Base-by-base conservation (phyloP, 371 early-diverging fungal genomes). In the Mortierella sp. region DNA sequence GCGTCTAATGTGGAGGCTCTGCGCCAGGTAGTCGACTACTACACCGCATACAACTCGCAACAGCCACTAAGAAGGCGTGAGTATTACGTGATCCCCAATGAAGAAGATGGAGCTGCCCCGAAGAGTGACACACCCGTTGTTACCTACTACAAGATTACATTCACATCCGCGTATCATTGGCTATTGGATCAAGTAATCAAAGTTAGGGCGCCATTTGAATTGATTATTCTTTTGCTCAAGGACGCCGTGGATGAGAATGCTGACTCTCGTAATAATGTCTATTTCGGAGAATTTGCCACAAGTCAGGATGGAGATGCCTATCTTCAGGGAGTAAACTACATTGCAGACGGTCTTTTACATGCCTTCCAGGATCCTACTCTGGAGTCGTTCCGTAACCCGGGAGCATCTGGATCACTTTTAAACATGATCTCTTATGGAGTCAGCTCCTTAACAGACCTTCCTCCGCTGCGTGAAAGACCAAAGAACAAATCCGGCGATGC, bases 1-100 rank as follows among this genome's bases (percentile, higher is more conserved):
- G 81, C 81, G 4, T 81, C 81, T n/a, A 81, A 81, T 50, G 69
- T 81, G 10, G 81, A 81, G 9, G 81, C 81, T 10, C 58, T 81
- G 65, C 75, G 81, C n/a, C 81, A 81, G n/a, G 81, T 81, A 10
- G 81, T 81, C n/a, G 76, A 81, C n/a, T 59, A 75, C 28, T 81
- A 81, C 63, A 81, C 81, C 6, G 81, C 72, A 24, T 81, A 75
- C 66, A 81, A 81, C 45, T 65, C 69, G 6, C 81, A 81, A 47
- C 68, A 58, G 48, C 81, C 81, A 21, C 21, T 81, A 59, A 55
- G 81, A 41, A 75, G 63, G 43, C 81, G 81, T 47, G 81, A 81
- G 50, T 75, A 68, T 48, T 81, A 75, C 41, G 76, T 65, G 48
- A 65, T 75, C 48, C 76, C 76, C 0, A 65, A 67, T 32, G 66